These are phyloP conservation scores for Wickerhamiella bombiphila DNA, from an alignment of 805 yeast species.

Conservation along the genomic window DNA sequence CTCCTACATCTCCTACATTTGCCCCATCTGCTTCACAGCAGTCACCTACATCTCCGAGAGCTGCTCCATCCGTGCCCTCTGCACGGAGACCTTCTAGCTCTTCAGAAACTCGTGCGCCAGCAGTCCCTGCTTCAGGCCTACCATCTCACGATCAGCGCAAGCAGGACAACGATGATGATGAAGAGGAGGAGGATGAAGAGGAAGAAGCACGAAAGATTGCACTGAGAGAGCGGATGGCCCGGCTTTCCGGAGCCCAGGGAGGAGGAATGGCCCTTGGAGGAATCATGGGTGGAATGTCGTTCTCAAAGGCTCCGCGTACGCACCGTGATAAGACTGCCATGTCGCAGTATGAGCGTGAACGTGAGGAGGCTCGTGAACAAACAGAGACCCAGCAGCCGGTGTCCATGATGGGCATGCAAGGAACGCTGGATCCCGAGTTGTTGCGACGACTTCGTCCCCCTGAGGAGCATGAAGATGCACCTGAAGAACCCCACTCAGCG, in stretches of 20 bases:
- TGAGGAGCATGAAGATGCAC: not conserved
- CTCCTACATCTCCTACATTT: not conserved
- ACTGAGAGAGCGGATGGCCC: constrained; percentile 90
- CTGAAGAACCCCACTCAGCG: not conserved
- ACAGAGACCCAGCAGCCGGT: constrained; percentile 6
- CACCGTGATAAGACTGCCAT: constrained; percentile 12
- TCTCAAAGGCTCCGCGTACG: constrained; percentile 8
- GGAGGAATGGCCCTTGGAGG: constrained; percentile 41
- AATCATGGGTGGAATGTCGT: constrained; percentile 14
- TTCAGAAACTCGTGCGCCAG: not conserved
- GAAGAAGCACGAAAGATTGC: constrained; percentile 51
- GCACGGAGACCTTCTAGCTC: not conserved
- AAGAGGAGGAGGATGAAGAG: constrained; percentile 26
- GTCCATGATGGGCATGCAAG: constrained; percentile 1
- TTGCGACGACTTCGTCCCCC: constrained; percentile 1
- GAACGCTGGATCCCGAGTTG: constrained; percentile 3
- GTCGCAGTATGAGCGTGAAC: constrained; percentile 11
- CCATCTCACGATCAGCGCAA: not conserved
- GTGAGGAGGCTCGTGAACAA: constrained; percentile 8
- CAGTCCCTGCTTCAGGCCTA: not conserved
- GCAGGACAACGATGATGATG: constrained; percentile 4
- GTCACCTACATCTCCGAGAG: not conserved
- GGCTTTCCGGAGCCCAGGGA: constrained; percentile 81
- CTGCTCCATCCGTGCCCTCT: not conserved
- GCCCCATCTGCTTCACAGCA: not conserved